Evolutionary conservation across 192 early-diverging fungal species (phyloP).

Genomic region (Piromyces finnis): DNA sequence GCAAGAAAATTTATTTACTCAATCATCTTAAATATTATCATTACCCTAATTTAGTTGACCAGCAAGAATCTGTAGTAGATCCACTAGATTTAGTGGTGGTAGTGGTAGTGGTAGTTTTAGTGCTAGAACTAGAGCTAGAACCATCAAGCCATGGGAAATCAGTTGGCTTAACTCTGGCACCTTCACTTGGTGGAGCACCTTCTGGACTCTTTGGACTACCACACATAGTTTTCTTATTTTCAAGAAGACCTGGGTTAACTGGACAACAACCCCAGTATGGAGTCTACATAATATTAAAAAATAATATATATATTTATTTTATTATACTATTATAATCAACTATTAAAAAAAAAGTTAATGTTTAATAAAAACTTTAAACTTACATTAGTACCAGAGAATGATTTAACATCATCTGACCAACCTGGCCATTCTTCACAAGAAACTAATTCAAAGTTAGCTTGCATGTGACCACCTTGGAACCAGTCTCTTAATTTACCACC

Average conservation of each 20-base stretch:
- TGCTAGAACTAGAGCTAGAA: not conserved
- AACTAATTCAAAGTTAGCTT: not conserved
- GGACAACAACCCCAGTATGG: not conserved
- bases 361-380: too few species aligned
- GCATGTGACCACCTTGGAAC: not conserved
- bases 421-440: not conserved
- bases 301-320: too few species aligned
- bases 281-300: too few species aligned
- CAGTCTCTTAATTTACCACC: not conserved
- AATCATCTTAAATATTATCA: too few species aligned
- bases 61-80: not conserved
- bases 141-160: not conserved
- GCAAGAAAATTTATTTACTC: not conserved
- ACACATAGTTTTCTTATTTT: not conserved
- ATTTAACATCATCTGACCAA: not conserved
- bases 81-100: not conserved
- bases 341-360: too few species aligned
- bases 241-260: not conserved
- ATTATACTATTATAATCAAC: too few species aligned
- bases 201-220: not conserved
- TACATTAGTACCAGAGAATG: not conserved
- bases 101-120: not conserved
- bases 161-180: not conserved
- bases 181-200: not conserved
- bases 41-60: not conserved